A percentile compares a stretch with the other conserved stretches of the same genome.
phyloP scores from a whole-genome alignment of 345 rosid genomes.

The Populus deltoides region DNA sequence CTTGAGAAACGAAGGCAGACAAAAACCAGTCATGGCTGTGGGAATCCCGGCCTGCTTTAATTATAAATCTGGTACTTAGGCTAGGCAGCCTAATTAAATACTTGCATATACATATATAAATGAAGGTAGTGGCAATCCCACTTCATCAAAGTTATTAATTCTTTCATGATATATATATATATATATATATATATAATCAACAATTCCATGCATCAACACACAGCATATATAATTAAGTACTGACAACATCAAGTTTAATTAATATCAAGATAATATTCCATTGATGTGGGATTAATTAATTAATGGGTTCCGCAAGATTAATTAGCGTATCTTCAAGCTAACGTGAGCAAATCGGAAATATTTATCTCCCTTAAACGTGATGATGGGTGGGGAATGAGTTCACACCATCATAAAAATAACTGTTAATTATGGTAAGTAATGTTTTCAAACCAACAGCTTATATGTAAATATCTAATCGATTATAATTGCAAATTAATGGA shows the following conservation, averaged over 20 bases:
- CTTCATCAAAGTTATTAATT: slow-evolving; percentile 26
- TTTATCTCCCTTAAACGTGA: neutral
- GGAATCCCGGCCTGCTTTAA: slow-evolving; percentile 13
- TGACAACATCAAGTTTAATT: neutral
- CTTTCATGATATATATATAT: neutral
- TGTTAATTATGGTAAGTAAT: too few species aligned
- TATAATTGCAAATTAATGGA: too few species aligned
- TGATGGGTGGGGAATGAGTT: neutral
- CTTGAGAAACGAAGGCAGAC: slow-evolving; percentile 17
- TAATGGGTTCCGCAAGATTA: neutral
- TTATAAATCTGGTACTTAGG: neutral
- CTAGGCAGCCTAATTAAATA: slow-evolving; percentile 1
- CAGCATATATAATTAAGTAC: neutral
- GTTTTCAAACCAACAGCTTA: too few species aligned
- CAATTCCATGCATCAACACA: neutral
- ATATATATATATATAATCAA: neutral
- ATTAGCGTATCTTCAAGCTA: slow-evolving; percentile 16
- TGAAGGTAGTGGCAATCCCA: slow-evolving; percentile 32
- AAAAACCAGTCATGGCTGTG: slow-evolving; percentile 18
- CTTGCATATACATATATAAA: neutral
- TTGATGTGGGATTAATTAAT: neutral
- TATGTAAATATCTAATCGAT: too few species aligned
- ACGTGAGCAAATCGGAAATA: slow-evolving; percentile 10
- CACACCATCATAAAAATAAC: neutral
- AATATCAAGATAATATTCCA: neutral